Evolutionary conservation across 179 eudicot species (phyloP).

Genomic region (Monotropa hypopitys): DNA sequence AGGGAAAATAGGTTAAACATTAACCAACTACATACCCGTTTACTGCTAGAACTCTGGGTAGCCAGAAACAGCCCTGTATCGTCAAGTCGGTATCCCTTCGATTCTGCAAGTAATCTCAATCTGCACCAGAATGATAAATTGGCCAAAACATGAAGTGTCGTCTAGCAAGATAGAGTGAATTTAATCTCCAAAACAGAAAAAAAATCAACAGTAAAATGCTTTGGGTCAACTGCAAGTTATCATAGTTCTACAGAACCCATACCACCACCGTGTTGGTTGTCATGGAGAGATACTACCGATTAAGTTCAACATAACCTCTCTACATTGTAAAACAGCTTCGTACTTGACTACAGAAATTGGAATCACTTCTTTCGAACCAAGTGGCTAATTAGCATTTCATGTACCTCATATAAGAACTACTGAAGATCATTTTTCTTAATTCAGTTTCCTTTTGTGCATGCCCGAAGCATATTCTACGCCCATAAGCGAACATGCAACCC

Average conservation of each 20-base stretch:
- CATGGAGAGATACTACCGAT: neutral
- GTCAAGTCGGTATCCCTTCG: conserved; percentile 82
- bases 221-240: neutral
- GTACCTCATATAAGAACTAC: neutral
- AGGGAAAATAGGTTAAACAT: neutral
- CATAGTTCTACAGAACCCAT: neutral
- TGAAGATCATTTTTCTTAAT: neutral
- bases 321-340: neutral
- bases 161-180: neutral
- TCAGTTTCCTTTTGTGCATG: neutral
- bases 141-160: neutral
- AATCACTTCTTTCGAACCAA: neutral
- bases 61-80: conserved; percentile 84
- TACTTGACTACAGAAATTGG: neutral
- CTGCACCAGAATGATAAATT: conserved; percentile 22
- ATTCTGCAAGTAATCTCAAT: conserved; percentile 71
- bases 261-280: neutral
- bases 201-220: neutral
- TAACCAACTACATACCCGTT: conserved; percentile 31
- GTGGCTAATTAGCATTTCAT: neutral
- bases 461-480: neutral
- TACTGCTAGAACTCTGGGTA: conserved; percentile 51
- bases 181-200: neutral
- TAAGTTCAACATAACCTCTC: neutral
- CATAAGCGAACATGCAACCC: neutral